These are phyloP conservation scores for Aspergillus pseudoterreus DNA, from an alignment of 2,329 filamentous ascomycete genomes.

Conservation along the genomic window DNA sequence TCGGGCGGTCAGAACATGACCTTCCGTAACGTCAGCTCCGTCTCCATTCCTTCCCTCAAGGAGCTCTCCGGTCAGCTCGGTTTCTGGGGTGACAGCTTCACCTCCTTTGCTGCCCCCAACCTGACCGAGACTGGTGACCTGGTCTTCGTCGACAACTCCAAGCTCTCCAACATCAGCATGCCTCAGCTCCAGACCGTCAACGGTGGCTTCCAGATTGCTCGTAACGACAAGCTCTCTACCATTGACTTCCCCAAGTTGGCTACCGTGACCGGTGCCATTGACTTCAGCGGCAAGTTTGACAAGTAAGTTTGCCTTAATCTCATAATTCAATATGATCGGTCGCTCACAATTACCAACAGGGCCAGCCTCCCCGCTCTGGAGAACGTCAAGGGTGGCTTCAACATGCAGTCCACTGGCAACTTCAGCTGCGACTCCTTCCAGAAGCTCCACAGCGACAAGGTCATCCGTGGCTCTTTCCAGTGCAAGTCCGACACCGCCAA, in stretches of 20 bases:
- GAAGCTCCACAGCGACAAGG: constrained; percentile 36
- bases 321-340: constrained; percentile 17
- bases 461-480: constrained; percentile 47
- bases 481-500: constrained; percentile 39
- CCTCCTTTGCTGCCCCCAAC: constrained; percentile 44
- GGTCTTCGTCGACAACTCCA: constrained; percentile 54
- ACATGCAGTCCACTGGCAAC: constrained; percentile 63
- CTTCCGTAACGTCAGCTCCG: constrained; percentile 72
- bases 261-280: constrained; percentile 73
- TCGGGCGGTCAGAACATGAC: constrained; percentile 75
- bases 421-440: constrained; percentile 58
- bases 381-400: constrained; percentile 69
- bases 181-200: constrained; percentile 64
- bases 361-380: constrained; percentile 65
- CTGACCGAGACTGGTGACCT: constrained; percentile 50
- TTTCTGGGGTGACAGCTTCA: constrained; percentile 70
- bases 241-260: constrained; percentile 67
- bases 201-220: constrained; percentile 80
- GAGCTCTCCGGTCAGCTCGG: constrained; percentile 74
- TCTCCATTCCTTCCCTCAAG: constrained; percentile 69
- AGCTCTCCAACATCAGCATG: constrained; percentile 71
- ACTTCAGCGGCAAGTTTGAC: constrained; percentile 79
- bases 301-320: constrained; percentile 57
- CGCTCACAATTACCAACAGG: constrained; percentile 46
- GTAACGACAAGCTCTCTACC: constrained; percentile 72